phyloP scores from a whole-genome alignment of 495 filamentous ascomycete species.

The Penicillium manginii region DNA sequence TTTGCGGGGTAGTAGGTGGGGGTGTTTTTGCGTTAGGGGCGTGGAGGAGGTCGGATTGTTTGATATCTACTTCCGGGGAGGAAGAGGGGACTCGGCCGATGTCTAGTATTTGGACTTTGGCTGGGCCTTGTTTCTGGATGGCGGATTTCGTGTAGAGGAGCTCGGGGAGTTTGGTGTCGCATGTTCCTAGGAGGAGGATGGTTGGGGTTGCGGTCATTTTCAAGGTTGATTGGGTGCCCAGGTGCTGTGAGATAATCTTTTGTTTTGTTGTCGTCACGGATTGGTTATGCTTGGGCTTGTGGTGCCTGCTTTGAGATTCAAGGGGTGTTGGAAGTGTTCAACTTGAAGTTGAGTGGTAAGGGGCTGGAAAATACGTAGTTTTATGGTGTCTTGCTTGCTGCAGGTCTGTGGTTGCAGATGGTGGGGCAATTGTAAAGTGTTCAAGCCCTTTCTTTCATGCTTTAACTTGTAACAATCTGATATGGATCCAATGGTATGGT shows the following conservation, averaged over 20 bases:
- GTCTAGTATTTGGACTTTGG: constrained; percentile 56
- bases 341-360: not conserved
- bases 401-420: not conserved
- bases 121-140: constrained; percentile 40
- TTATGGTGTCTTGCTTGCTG: not conserved
- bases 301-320: too few species aligned
- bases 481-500: too few species aligned
- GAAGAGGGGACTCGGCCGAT: constrained; percentile 49
- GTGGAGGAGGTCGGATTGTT: constrained; percentile 41
- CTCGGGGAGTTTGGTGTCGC: constrained; percentile 68
- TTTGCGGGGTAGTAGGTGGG: too few species aligned
- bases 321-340: too few species aligned
- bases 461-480: too few species aligned
- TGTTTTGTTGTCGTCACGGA: too few species aligned
- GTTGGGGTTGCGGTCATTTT: constrained; percentile 30
- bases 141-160: constrained; percentile 56
- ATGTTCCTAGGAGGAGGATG: constrained; percentile 67
- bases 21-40: too few species aligned
- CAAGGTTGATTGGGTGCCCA: not conserved
- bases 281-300: not conserved
- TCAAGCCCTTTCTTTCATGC: too few species aligned
- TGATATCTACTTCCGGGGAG: constrained; percentile 51
- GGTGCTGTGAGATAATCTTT: too few species aligned
- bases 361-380: not conserved
- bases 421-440: too few species aligned